phyloP scores from a whole-genome alignment of 1,284 basidiomycete genomes.

The Cutaneotrichosporon dermatis region DNA sequence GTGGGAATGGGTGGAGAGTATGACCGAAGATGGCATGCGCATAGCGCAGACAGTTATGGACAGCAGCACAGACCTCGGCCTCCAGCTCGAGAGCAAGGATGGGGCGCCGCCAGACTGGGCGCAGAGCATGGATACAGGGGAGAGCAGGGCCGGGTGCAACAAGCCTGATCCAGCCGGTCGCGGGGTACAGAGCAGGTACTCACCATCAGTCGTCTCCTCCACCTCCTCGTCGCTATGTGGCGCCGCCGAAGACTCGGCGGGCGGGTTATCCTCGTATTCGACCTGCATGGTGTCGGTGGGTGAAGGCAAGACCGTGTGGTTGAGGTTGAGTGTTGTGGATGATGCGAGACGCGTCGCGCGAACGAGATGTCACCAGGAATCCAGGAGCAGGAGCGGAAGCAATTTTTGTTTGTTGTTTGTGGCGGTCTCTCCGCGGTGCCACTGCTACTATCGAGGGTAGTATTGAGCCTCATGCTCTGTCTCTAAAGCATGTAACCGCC shows the following conservation, averaged over 20 bases:
- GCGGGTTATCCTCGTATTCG: conserved; percentile 15
- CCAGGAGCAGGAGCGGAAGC: no score
- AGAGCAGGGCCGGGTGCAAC: background rate
- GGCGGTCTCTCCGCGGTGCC: no score
- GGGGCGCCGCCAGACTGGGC: background rate
- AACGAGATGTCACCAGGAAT: no score
- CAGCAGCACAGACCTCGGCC: background rate
- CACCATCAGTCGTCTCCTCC: background rate
- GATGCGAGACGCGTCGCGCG: no score
- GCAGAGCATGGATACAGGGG: background rate
- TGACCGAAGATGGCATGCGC: no score
- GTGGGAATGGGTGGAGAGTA: background rate
- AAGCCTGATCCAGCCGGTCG: background rate
- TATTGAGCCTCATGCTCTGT: no score
- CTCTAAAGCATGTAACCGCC: no score
- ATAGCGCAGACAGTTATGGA: no score
- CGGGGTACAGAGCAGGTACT: background rate
- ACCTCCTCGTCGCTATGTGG: conserved; percentile 4
- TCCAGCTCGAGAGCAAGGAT: background rate
- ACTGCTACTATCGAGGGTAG: no score
- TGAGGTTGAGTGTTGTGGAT: no score
- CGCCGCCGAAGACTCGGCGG: background rate
- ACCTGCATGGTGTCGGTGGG: conserved; percentile 15
- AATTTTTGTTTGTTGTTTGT: no score
- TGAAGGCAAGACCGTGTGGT: no score